These are phyloP conservation scores for Backusella macrospora DNA, from an alignment of 192 early-diverging fungal genomes.

Conservation along the genomic window DNA sequence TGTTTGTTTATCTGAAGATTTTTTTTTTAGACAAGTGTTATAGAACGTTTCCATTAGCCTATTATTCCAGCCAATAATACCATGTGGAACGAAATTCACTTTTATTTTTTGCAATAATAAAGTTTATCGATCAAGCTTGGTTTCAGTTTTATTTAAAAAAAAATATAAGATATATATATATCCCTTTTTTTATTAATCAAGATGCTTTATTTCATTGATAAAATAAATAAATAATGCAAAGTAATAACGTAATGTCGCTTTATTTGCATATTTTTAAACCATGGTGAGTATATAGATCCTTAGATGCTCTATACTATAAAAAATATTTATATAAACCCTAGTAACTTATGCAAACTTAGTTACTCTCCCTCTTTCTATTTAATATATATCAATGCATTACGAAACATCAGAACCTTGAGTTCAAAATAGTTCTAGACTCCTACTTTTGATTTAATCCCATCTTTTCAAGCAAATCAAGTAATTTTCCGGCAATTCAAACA, in stretches of 20 bases:
- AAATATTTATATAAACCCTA: neutral
- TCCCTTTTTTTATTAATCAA: too few species aligned
- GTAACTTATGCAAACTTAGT: neutral
- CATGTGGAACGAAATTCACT: neutral
- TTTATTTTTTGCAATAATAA: neutral
- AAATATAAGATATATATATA: too few species aligned
- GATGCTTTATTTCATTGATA: too few species aligned
- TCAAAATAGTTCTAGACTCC: neutral
- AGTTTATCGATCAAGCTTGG: neutral
- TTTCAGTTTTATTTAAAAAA: neutral
- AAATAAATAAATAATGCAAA: too few species aligned
- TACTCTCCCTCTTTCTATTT: neutral
- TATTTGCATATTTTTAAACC: too few species aligned
- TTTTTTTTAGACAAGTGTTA: too few species aligned
- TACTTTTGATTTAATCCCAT: neutral
- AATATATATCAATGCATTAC: conserved; percentile 2
- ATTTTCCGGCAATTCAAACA: neutral
- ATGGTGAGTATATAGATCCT: neutral
- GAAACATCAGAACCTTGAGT: neutral
- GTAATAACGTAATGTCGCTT: too few species aligned
- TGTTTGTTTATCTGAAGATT: too few species aligned
- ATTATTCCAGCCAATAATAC: neutral
- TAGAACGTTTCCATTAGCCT: neutral
- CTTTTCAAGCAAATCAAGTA: neutral
- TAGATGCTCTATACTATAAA: neutral